Conservation (phyloP, 306 rosid species). For the Trifolium fragiferum region DNA sequence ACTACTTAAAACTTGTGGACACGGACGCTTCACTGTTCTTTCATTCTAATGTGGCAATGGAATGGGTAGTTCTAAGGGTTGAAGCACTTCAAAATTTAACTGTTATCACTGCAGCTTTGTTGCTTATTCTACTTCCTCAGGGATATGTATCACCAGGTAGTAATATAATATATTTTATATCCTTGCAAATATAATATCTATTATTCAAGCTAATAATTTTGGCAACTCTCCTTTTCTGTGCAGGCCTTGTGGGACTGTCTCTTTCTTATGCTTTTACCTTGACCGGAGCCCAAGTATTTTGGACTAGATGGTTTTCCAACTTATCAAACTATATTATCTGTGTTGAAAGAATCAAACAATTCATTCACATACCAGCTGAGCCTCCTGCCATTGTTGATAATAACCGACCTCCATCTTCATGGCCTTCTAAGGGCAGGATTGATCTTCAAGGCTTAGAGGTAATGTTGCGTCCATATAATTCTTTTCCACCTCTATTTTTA, state of each 20-base stretch:
- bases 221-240: slow-evolving; percentile 25
- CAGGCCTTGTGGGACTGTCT: slow-evolving; percentile 81
- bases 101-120: slow-evolving; percentile 61
- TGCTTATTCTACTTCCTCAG: slow-evolving; percentile 50
- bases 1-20: slow-evolving; percentile 66
- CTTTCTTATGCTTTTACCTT: slow-evolving; percentile 73
- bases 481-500: background rate
- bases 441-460: slow-evolving; percentile 67
- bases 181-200: background rate
- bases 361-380: slow-evolving; percentile 65
- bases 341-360: slow-evolving; percentile 81
- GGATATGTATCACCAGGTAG: slow-evolving; percentile 69
- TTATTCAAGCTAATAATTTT: background rate
- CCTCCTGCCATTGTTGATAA: slow-evolving; percentile 65
- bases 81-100: slow-evolving; percentile 75
- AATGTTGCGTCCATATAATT: background rate
- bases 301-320: slow-evolving; percentile 58
- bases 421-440: slow-evolving; percentile 81
- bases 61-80: slow-evolving; percentile 70
- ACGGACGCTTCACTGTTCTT: slow-evolving; percentile 71
- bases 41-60: slow-evolving; percentile 65
- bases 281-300: slow-evolving; percentile 49
- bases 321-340: slow-evolving; percentile 69
- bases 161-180: background rate
- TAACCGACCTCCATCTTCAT: slow-evolving; percentile 64